Conservation (phyloP, 2,329 filamentous ascomycete species). For the Penicillium sp. region DNA sequence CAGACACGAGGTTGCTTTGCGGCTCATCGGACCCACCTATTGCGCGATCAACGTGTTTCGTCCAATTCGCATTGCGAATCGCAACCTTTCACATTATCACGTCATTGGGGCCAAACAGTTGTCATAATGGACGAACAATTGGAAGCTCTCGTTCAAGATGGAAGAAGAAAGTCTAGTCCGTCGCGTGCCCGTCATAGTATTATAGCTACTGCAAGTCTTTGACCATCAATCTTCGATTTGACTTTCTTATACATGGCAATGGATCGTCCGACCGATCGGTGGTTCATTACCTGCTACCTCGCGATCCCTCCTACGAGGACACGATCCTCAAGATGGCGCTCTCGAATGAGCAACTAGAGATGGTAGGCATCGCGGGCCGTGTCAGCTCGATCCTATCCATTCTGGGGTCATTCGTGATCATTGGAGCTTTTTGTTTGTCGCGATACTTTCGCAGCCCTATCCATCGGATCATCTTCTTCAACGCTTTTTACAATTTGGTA, state of each 20-base stretch:
- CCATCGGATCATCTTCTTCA: slow-evolving; percentile 43
- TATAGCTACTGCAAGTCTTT: neutral
- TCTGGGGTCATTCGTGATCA: slow-evolving; percentile 38
- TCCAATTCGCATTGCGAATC: neutral
- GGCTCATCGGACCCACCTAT: neutral
- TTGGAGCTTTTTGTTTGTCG: slow-evolving; percentile 34
- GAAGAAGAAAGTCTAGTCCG: neutral
- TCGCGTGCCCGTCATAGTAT: neutral
- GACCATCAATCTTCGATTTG: neutral
- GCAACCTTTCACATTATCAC: neutral
- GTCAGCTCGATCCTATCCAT: slow-evolving; percentile 35
- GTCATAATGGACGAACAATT: slow-evolving; percentile 1
- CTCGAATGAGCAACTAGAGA: slow-evolving; percentile 26
- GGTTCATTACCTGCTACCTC: neutral
- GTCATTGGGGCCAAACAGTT: slow-evolving; percentile 5
- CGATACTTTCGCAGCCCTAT: slow-evolving; percentile 42
- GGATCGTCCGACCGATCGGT: neutral
- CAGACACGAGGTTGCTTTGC: neutral
- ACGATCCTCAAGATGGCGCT: slow-evolving; percentile 22
- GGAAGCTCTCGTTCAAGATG: neutral
- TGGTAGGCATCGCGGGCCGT: slow-evolving; percentile 33
- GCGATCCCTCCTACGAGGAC: neutral
- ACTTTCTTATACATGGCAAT: neutral
- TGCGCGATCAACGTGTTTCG: slow-evolving; percentile 1
- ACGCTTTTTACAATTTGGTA: slow-evolving; percentile 40